These are phyloP conservation scores for Plasmodium malariae DNA, from an alignment of 169 alveolate genomes.

Conservation along the genomic window DNA sequence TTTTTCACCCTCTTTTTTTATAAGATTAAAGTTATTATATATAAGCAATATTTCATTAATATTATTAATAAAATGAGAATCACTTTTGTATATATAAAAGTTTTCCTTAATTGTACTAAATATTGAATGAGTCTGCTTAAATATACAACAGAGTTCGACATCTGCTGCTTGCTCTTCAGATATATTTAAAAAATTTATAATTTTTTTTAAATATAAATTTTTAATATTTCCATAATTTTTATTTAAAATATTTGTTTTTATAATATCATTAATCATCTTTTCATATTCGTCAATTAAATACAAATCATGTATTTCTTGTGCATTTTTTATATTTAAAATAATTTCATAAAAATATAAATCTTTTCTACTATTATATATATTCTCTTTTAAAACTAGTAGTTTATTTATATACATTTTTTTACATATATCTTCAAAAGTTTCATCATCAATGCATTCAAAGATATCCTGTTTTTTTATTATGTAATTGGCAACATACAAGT, in stretches of 20 bases:
- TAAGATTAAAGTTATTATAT: conserved; percentile 50
- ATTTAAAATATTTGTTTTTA: conserved; percentile 59
- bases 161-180: conserved; percentile 42
- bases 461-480: conserved; percentile 45
- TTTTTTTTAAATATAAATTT: conserved; percentile 73
- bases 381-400: conserved; percentile 30
- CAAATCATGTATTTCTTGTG: conserved; percentile 37
- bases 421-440: conserved; percentile 48
- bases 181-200: conserved; percentile 64
- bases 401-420: conserved; percentile 73
- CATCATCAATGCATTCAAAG: conserved; percentile 59
- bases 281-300: conserved; percentile 66
- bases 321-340: conserved; percentile 51
- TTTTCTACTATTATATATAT: conserved; percentile 54
- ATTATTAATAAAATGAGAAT: conserved; percentile 34
- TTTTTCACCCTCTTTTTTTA: conserved; percentile 2
- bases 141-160: conserved; percentile 59
- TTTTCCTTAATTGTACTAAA: conserved; percentile 41
- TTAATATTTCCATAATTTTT: conserved; percentile 61
- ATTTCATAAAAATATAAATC: conserved; percentile 57
- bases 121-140: conserved; percentile 24
- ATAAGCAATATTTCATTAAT: conserved; percentile 54
- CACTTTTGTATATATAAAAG: conserved; percentile 50
- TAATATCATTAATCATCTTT: conserved; percentile 61
- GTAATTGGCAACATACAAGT: not conserved